Conservation (phyloP, 495 filamentous ascomycete genomes). For the Parathielavia appendiculata region DNA sequence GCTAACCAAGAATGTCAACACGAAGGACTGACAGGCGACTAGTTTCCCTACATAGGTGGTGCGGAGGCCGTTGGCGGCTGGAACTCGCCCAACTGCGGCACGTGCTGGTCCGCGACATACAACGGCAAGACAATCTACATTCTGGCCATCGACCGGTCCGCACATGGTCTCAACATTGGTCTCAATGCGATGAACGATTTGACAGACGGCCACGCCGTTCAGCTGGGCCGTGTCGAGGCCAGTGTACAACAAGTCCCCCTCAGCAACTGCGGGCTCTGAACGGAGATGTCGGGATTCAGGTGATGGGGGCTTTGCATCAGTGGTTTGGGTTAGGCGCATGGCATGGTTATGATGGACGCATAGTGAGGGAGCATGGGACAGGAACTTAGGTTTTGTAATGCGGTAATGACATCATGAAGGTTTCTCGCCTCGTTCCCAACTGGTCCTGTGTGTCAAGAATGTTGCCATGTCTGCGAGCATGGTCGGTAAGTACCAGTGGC, state of each 20-base stretch:
- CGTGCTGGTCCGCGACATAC: constrained; percentile 63
- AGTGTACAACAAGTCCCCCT: constrained; percentile 41
- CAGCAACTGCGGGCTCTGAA: constrained; percentile 28
- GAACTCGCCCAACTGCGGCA: constrained; percentile 59
- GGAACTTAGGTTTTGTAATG: constrained; percentile 3
- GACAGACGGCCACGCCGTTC: constrained; percentile 51
- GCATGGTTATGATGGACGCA: constrained; percentile 1
- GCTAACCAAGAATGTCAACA: no score
- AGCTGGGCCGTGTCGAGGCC: constrained; percentile 54
- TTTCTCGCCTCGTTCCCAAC: constrained; percentile 9
- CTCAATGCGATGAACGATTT: constrained; percentile 60
- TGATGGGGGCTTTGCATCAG: background rate
- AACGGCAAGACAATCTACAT: constrained; percentile 57
- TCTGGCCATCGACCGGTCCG: constrained; percentile 60
- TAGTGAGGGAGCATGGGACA: background rate
- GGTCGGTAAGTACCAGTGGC: constrained; percentile 50
- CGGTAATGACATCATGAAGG: constrained; percentile 12
- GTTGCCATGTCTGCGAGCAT: constrained; percentile 44
- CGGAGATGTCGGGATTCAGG: background rate
- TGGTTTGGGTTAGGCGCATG: background rate
- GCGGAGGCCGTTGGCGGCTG: constrained; percentile 53
- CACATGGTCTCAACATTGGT: constrained; percentile 59
- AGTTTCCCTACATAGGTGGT: constrained; percentile 60
- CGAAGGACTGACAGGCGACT: no score
- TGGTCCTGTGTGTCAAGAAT: constrained; percentile 28